These are phyloP conservation scores for Pyrenophora graminea DNA, from an alignment of 2,329 filamentous ascomycete genomes.

Conservation along the genomic window DNA sequence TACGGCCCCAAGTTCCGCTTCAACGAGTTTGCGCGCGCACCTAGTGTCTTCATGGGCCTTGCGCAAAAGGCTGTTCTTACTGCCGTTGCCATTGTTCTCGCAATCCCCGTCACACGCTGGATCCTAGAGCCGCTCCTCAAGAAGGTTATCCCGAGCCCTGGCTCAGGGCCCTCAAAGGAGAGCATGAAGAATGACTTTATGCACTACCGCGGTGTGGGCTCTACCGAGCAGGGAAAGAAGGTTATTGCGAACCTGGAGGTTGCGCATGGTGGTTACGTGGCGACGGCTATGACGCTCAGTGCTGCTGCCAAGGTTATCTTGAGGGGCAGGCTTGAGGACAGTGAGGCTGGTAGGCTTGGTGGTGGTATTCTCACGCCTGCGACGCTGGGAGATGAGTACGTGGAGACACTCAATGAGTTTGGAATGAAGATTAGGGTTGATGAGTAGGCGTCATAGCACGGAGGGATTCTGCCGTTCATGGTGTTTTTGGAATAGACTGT, in stretches of 20 bases:
- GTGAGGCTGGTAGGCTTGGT: slow-evolving; percentile 57
- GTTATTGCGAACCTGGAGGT: slow-evolving; percentile 62
- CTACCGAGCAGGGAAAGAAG: slow-evolving; percentile 56
- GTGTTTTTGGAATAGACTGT: too few species aligned
- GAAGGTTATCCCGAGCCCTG: slow-evolving; percentile 35
- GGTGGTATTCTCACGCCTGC: slow-evolving; percentile 75
- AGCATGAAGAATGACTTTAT: slow-evolving; percentile 62
- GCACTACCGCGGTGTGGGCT: slow-evolving; percentile 67
- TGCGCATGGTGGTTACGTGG: slow-evolving; percentile 66
- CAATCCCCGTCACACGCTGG: slow-evolving; percentile 59
- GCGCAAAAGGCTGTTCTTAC: slow-evolving; percentile 55
- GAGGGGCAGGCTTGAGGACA: slow-evolving; percentile 57
- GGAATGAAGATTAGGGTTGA: slow-evolving; percentile 62
- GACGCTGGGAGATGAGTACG: slow-evolving; percentile 67
- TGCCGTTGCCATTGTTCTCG: slow-evolving; percentile 50
- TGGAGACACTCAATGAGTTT: slow-evolving; percentile 64
- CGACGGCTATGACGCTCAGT: slow-evolving; percentile 67
- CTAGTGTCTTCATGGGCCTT: slow-evolving; percentile 54
- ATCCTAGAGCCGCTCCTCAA: slow-evolving; percentile 37
- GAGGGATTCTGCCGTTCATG: too few species aligned
- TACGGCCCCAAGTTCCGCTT: slow-evolving; percentile 65
- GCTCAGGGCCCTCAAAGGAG: slow-evolving; percentile 50
- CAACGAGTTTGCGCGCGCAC: slow-evolving; percentile 59
- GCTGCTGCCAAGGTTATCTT: slow-evolving; percentile 69
- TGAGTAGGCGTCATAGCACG: slow-evolving; percentile 1